phyloP scores from a whole-genome alignment of 805 yeast species.

The Kluyveromyces nonfermentans region DNA sequence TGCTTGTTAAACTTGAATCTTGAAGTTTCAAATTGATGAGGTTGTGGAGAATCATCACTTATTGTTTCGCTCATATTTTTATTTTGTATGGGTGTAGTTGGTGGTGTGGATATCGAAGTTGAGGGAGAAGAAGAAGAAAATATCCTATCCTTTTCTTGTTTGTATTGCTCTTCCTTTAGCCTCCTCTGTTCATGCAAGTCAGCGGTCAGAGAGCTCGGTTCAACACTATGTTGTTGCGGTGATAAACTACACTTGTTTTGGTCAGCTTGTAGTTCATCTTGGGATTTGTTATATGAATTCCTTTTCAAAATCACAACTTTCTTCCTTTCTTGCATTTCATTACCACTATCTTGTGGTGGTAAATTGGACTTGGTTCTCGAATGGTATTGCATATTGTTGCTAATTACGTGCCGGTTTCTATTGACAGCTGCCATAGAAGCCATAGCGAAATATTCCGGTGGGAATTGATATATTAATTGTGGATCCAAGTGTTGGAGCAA shows the following conservation, averaged over 20 bases:
- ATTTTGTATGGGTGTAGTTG: constrained; percentile 7
- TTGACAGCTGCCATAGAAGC: constrained; percentile 4
- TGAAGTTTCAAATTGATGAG: constrained; percentile 19
- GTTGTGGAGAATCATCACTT: constrained; percentile 17
- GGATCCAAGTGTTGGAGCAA: constrained; percentile 18
- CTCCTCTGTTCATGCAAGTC: constrained; percentile 30
- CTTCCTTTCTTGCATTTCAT: background rate
- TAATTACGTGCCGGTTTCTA: constrained; percentile 1
- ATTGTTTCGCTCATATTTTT: background rate
- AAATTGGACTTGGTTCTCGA: background rate
- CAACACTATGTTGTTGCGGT: background rate
- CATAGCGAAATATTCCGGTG: constrained; percentile 2
- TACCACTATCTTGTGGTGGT: constrained; percentile 1
- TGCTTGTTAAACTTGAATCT: constrained; percentile 12
- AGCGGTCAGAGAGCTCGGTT: background rate
- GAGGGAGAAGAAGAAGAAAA: constrained; percentile 17
- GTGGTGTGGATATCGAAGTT: constrained; percentile 5
- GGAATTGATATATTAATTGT: constrained; percentile 1
- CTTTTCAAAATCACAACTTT: constrained; percentile 7
- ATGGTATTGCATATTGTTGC: background rate
- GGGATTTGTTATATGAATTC: background rate
- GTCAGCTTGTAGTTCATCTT: too few species aligned
- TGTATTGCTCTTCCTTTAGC: constrained; percentile 36
- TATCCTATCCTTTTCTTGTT: constrained; percentile 32
- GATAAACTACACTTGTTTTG: background rate